Conservation (phyloP, 441 rosid genomes). For the Francoa sonchifolia region DNA sequence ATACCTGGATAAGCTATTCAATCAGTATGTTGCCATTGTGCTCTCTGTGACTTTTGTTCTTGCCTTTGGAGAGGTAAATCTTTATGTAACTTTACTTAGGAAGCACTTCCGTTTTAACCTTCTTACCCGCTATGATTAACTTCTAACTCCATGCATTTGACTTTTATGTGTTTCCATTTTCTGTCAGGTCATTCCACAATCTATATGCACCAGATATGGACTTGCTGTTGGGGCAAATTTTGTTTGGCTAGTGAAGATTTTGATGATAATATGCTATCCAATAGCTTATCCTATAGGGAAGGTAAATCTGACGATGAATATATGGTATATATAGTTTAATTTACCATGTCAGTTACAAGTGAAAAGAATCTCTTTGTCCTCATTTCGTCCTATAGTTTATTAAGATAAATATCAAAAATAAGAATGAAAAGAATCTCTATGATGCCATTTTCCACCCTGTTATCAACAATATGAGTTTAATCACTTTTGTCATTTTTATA, state of each 20-base stretch:
- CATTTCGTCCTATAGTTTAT: neutral
- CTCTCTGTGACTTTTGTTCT: constrained; percentile 91
- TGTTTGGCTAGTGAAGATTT: constrained; percentile 68
- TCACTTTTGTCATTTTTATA: no score
- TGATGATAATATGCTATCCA: constrained; percentile 86
- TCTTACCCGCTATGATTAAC: no score
- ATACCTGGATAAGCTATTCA: constrained; percentile 84
- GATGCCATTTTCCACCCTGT: neutral
- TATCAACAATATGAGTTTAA: neutral
- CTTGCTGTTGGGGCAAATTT: constrained; percentile 91
- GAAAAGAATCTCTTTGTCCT: neutral
- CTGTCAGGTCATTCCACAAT: constrained; percentile 88
- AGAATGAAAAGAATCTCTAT: neutral
- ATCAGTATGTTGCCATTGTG: constrained; percentile 77
- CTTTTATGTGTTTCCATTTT: constrained; percentile 11
- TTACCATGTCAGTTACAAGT: neutral
- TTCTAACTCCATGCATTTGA: no score
- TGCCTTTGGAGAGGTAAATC: constrained; percentile 75
- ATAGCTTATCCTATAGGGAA: constrained; percentile 91
- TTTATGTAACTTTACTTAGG: constrained; percentile 1
- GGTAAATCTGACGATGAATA: constrained; percentile 22
- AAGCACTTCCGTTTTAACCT: no score
- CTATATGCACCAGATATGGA: constrained; percentile 87
- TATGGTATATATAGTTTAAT: neutral
- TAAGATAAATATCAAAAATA: no score